Conservation (phyloP, 495 filamentous ascomycete species). For the Glarea lozoyensis region DNA sequence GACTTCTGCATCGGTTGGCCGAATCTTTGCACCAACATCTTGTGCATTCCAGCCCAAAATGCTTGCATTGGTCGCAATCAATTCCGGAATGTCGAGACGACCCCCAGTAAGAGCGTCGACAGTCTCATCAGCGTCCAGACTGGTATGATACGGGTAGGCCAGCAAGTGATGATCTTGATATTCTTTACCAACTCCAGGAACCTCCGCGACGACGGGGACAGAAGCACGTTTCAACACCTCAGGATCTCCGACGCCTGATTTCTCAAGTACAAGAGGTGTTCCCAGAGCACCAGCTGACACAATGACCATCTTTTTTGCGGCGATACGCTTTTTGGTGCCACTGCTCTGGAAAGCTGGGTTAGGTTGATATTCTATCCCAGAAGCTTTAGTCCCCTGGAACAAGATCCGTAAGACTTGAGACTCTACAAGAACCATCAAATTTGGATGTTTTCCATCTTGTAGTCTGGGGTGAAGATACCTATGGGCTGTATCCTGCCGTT, state of each 20-base stretch:
- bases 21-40: constrained; percentile 33
- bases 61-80: constrained; percentile 18
- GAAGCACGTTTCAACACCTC: constrained; percentile 50
- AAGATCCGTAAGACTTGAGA: constrained; percentile 36
- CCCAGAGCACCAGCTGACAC: constrained; percentile 44
- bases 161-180: constrained; percentile 26
- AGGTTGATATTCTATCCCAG: constrained; percentile 28
- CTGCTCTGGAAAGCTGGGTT: constrained; percentile 15
- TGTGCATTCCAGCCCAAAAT: constrained; percentile 14
- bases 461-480: constrained; percentile 32
- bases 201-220: constrained; percentile 58
- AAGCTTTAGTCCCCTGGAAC: constrained; percentile 29
- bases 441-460: constrained; percentile 30
- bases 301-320: constrained; percentile 38
- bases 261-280: constrained; percentile 52
- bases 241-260: constrained; percentile 63
- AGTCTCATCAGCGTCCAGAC: constrained; percentile 5
- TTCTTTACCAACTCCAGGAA: constrained; percentile 71
- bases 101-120: constrained; percentile 20
- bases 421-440: constrained; percentile 40
- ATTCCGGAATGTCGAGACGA: constrained; percentile 15
- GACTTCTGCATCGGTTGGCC: constrained; percentile 29
- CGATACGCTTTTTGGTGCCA: constrained; percentile 18
- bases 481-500: constrained; percentile 31
- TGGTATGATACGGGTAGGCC: constrained; percentile 15